Evolutionary conservation across 768 basidiomycete species (phyloP), one percentile per base, ranked within the genome.

Genomic region (Filobasidium floriforme): DNA sequence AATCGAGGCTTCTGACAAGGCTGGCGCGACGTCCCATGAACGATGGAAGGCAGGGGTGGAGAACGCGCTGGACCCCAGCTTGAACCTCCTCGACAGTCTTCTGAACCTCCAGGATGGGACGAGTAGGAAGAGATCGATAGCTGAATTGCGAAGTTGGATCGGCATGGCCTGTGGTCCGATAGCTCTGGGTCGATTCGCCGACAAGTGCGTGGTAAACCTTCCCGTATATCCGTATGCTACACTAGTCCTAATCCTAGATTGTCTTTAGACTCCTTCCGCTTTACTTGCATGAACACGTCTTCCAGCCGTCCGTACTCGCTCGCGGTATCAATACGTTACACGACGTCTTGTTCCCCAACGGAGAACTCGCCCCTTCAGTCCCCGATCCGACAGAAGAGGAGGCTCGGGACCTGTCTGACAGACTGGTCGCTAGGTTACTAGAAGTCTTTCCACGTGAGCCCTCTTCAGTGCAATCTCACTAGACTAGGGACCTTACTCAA

Each of bases 381-480:
- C 80, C 83, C 0, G 89, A 90, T 52, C 93, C 92, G 19, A 85
- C 87, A 0, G 80, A 80, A 0, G 89, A 89, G 69, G 91, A 93
- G 76, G 88, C 90, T 70, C 80, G 80, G 1, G 82, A 80, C 41
- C 80, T 90, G 59, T 83, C 84, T 37, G 68, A 73, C 10, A 72
- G 75, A 55, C 68, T 85, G 4, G 78, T 83, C 54, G 65, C 71
- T 62, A 73, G 83, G 40, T 49, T 88, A 0, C 66, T 72, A 0
- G 78, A 80, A 51, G 43, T 78, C 7, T 66, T 86, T 3, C 84
- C 86, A 0, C 26, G 80, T 81, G 54, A 54, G 54, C 29, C 15
- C 7, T 32, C 26, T 7, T 15, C 19, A 26, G 12, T 49, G 6
- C 2, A 4, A 57, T 57, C 24, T 57, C 15, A 57, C 26, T 3